Conservation (phyloP, 192 early-diverging fungal genomes). For the Blastocladiella britannica region DNA sequence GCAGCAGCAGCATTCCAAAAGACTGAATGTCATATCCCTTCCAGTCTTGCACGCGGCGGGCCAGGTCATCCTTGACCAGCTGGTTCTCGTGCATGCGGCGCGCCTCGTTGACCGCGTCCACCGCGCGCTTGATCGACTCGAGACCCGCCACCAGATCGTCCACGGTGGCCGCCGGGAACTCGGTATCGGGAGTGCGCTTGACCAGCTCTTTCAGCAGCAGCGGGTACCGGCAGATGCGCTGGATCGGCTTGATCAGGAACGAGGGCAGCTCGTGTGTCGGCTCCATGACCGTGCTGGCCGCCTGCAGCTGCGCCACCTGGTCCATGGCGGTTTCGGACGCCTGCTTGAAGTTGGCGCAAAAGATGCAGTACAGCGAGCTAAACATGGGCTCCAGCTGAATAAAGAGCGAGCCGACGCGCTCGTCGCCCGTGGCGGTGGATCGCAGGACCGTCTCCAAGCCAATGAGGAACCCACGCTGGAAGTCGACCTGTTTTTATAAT, state of each 20-base stretch:
- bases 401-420: slow-evolving; percentile 75
- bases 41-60: slow-evolving; percentile 75
- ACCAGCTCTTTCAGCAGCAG: slow-evolving; percentile 50
- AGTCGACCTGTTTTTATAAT: no score
- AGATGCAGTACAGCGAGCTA: slow-evolving; percentile 60
- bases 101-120: slow-evolving; percentile 76
- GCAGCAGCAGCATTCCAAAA: slow-evolving; percentile 63
- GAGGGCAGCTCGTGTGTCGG: slow-evolving; percentile 71
- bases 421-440: slow-evolving; percentile 46
- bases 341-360: slow-evolving; percentile 73
- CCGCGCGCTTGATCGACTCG: slow-evolving; percentile 59
- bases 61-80: slow-evolving; percentile 52
- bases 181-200: slow-evolving; percentile 33
- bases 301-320: slow-evolving; percentile 38
- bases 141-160: slow-evolving; percentile 50
- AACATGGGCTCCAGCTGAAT: slow-evolving; percentile 31
- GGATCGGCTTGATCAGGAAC: slow-evolving; percentile 91
- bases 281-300: slow-evolving; percentile 36
- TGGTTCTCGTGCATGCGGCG: slow-evolving; percentile 76
- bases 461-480: slow-evolving; percentile 84
- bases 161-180: slow-evolving; percentile 22
- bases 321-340: slow-evolving; percentile 48
- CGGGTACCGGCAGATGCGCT: slow-evolving; percentile 96
- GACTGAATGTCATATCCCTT: slow-evolving; percentile 54
- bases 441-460: slow-evolving; percentile 58